phyloP scores from a whole-genome alignment of 2,329 filamentous ascomycete species.

The Colletotrichum melonis region DNA sequence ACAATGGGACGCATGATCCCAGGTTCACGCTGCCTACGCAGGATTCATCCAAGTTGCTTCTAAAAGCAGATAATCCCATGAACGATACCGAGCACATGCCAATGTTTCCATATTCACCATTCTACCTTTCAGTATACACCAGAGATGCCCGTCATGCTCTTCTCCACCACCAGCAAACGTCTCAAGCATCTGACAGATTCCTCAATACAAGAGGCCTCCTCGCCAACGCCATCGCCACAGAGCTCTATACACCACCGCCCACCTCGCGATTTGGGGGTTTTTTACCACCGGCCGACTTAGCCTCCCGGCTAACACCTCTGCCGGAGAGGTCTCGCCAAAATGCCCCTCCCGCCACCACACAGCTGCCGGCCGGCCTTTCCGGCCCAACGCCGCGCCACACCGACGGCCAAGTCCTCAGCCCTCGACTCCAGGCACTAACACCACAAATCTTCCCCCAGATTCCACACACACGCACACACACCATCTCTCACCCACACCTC shows the following conservation, averaged over 20 bases:
- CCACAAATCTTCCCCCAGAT: not conserved
- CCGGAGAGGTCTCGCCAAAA: constrained; percentile 15
- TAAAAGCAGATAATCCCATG: not conserved
- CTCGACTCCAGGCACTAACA: not conserved
- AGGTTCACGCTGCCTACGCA: not conserved
- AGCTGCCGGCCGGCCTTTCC: constrained; percentile 20
- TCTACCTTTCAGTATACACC: not conserved
- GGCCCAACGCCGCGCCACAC: constrained; percentile 6
- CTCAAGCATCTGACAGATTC: not conserved
- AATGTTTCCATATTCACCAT: not conserved
- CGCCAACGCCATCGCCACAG: not conserved
- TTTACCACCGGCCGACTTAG: not conserved
- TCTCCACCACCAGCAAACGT: too few relatives aligned
- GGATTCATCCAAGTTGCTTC: not conserved
- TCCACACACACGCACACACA: not conserved
- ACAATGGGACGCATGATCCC: not conserved
- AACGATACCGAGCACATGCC: constrained; percentile 9
- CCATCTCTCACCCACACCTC: not conserved
- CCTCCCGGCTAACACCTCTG: constrained; percentile 12
- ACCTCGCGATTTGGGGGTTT: not conserved
- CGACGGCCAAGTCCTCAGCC: constrained; percentile 9
- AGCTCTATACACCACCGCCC: not conserved
- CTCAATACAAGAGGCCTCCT: not conserved
- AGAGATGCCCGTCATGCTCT: not conserved
- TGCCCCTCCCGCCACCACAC: not conserved